Percentiles rank a stretch among this genome's conserved stretches.
phyloP scores from a whole-genome alignment of 2,329 filamentous ascomycete genomes.

The Claviceps pazoutovae region DNA sequence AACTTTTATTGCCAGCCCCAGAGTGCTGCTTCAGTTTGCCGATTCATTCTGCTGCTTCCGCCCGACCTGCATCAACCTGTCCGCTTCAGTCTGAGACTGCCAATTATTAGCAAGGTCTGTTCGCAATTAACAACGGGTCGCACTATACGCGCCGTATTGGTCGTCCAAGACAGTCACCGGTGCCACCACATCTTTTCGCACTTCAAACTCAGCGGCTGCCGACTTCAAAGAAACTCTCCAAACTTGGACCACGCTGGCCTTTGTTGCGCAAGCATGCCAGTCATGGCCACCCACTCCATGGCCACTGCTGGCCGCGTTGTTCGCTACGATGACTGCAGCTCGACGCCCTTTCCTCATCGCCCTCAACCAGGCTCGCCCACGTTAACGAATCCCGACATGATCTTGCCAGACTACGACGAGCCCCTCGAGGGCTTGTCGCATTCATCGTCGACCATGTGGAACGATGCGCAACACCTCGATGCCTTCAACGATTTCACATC shows the following conservation, averaged over 20 bases:
- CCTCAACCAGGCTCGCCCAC: slow-evolving; percentile 62
- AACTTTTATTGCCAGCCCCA: background rate
- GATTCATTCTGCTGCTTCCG: no score
- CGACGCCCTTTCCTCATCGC: slow-evolving; percentile 23
- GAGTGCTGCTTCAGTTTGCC: background rate
- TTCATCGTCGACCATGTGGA: slow-evolving; percentile 39
- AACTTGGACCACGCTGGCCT: background rate
- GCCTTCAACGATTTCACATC: slow-evolving; percentile 29
- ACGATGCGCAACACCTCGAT: slow-evolving; percentile 25
- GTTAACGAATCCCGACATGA: slow-evolving; percentile 88
- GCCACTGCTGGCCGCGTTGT: slow-evolving; percentile 14
- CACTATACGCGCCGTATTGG: background rate
- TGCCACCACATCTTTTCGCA: background rate
- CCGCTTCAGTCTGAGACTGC: background rate
- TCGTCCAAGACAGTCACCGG: background rate
- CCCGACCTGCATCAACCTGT: no score
- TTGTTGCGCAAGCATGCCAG: background rate
- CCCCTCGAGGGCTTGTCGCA: slow-evolving; percentile 37
- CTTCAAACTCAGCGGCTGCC: background rate
- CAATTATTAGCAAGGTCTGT: background rate
- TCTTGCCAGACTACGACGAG: slow-evolving; percentile 61
- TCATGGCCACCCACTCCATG: slow-evolving; percentile 19
- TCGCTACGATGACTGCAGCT: slow-evolving; percentile 15
- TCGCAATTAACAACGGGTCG: background rate
- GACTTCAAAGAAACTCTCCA: background rate